These are phyloP conservation scores for Plicaturopsis crispa DNA, from an alignment of 768 basidiomycete species.

Conservation along the genomic window DNA sequence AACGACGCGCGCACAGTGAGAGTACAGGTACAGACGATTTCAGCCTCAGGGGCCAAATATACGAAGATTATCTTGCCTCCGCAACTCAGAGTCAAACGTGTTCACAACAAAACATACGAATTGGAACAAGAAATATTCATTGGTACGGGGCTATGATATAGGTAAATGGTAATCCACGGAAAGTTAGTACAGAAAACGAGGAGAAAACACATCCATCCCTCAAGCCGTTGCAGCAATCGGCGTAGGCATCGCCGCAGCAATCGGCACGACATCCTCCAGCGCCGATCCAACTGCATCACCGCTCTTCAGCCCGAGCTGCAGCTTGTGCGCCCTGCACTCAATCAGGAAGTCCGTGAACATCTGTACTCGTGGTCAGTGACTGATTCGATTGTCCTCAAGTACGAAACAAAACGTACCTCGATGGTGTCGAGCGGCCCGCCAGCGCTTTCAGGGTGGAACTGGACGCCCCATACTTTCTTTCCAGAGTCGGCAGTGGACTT, in stretches of 20 bases:
- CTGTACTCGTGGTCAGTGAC: constrained; percentile 24
- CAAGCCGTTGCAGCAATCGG: constrained; percentile 23
- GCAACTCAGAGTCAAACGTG: not conserved
- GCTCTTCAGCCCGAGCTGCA: constrained; percentile 18
- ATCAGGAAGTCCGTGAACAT: constrained; percentile 92
- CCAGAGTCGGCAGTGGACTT: constrained; percentile 88
- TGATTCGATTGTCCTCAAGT: constrained; percentile 1
- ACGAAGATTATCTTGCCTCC: not conserved
- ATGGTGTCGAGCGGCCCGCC: constrained; percentile 99
- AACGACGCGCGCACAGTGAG: constrained; percentile 10
- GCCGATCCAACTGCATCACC: constrained; percentile 13
- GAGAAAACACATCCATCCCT: constrained; percentile 1
- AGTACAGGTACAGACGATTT: not conserved
- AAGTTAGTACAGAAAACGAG: constrained; percentile 2
- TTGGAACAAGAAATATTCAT: not conserved
- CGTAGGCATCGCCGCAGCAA: constrained; percentile 18
- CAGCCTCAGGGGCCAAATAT: too few relatives aligned
- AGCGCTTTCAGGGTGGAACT: constrained; percentile 98
- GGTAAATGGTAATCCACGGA: constrained; percentile 1
- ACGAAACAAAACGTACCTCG: constrained; percentile 48
- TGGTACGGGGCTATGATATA: not conserved
- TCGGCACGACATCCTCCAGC: constrained; percentile 12
- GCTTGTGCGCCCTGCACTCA: constrained; percentile 64
- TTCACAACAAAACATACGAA: constrained; percentile 4
- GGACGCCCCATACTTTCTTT: constrained; percentile 93